Percentiles rank a stretch among this genome's conserved stretches.
Evolutionary conservation across 176 grass and related monocot species (phyloP).

Genomic region (Ananas comosus): DNA sequence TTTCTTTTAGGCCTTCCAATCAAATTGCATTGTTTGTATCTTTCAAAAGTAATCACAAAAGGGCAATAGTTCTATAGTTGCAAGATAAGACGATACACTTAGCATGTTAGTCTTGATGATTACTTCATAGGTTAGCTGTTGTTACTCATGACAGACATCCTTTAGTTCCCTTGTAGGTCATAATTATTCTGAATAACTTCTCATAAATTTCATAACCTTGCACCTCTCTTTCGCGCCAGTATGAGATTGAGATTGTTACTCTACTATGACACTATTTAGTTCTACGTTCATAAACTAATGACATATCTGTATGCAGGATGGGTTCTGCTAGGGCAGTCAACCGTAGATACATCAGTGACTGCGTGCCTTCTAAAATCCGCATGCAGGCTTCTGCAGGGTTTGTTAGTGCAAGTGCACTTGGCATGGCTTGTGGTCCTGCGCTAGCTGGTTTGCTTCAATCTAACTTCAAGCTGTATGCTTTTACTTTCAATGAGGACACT

Average conservation of each 20-base stretch:
- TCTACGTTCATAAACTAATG: neutral
- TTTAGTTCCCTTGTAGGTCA: neutral
- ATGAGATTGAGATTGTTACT: too few relatives aligned
- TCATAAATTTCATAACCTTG: too few relatives aligned
- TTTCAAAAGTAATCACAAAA: too few relatives aligned
- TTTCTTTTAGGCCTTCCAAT: too few relatives aligned
- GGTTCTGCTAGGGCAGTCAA: conserved; percentile 98
- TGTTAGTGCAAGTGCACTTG: conserved; percentile 90
- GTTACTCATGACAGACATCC: neutral
- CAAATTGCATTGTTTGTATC: too few relatives aligned
- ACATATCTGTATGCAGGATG: conserved; percentile 34
- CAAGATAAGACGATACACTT: too few relatives aligned
- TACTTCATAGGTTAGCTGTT: neutral
- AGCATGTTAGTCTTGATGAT: too few relatives aligned
- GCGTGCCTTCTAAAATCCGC: conserved; percentile 85
- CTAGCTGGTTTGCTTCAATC: conserved; percentile 91
- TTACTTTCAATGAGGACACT: conserved; percentile 85
- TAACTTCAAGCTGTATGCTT: conserved; percentile 71
- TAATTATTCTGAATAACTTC: too few relatives aligned
- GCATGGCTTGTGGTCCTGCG: conserved; percentile 95
- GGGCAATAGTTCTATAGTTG: too few relatives aligned
- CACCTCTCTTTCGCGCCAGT: too few relatives aligned
- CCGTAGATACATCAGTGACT: conserved; percentile 88
- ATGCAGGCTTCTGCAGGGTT: conserved; percentile 97
- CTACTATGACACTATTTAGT: neutral